A percentile compares a stretch with the other conserved stretches of the same genome.
Conservation (phyloP, 805 yeast species). For the Citeromyces nyonsensis region DNA sequence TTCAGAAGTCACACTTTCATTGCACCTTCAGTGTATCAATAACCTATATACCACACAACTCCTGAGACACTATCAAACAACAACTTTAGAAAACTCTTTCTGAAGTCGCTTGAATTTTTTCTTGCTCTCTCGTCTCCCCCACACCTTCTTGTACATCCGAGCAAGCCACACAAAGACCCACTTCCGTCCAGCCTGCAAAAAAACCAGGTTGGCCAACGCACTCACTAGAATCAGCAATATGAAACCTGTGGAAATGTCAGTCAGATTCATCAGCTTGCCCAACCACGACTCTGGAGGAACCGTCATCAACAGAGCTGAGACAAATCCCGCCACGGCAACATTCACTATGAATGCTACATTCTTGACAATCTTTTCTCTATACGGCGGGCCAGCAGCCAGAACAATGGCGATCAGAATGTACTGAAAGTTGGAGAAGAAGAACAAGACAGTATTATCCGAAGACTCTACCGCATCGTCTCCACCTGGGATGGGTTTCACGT, state of each 20-base stretch:
- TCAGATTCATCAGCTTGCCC: slow-evolving; percentile 66
- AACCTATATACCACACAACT: no score
- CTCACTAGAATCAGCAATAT: slow-evolving; percentile 31
- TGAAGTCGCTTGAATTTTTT: slow-evolving; percentile 21
- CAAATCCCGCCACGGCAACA: slow-evolving; percentile 26
- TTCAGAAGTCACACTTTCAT: no score
- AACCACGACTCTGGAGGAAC: slow-evolving; percentile 32
- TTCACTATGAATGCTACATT: slow-evolving; percentile 63
- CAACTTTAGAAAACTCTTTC: slow-evolving; percentile 8
- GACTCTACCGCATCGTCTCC: slow-evolving; percentile 71
- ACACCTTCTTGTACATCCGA: slow-evolving; percentile 17
- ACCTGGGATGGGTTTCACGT: slow-evolving; percentile 65
- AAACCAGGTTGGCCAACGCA: slow-evolving; percentile 31
- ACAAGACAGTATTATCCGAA: slow-evolving; percentile 80
- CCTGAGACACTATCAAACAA: no score
- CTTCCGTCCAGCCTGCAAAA: slow-evolving; percentile 28
- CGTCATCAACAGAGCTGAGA: slow-evolving; percentile 40
- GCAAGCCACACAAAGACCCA: slow-evolving; percentile 25
- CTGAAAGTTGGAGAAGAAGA: slow-evolving; percentile 74
- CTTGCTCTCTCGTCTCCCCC: slow-evolving; percentile 13
- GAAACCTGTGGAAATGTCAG: slow-evolving; percentile 35
- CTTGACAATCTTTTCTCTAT: slow-evolving; percentile 56
- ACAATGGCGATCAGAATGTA: slow-evolving; percentile 74
- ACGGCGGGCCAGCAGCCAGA: slow-evolving; percentile 89
- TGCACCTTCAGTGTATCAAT: no score